These are phyloP conservation scores for Jatropha curcas DNA, from an alignment of 345 rosid genomes.

Conservation along the genomic window DNA sequence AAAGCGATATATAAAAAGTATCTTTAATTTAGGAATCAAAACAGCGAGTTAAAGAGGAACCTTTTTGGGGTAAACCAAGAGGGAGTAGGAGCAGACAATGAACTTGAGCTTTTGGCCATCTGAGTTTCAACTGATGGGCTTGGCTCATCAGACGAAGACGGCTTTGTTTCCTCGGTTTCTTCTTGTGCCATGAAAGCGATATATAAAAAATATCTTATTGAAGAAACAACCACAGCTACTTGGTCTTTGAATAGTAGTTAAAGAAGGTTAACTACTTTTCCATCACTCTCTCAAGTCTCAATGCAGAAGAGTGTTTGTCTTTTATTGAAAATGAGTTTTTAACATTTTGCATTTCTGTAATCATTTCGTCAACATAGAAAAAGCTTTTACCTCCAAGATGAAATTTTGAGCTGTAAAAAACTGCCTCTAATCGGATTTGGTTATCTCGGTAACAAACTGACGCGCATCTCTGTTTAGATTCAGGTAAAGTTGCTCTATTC, in stretches of 20 bases:
- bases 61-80: constrained; percentile 85
- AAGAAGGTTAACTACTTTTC: neutral
- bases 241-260: neutral
- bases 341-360: no score
- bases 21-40: neutral
- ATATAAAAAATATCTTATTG: neutral
- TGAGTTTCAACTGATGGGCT: constrained; percentile 27
- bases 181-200: constrained; percentile 2
- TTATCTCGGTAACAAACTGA: no score
- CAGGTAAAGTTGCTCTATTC: no score
- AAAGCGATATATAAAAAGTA: no score
- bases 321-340: no score
- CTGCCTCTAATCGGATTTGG: no score
- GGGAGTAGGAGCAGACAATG: constrained; percentile 42
- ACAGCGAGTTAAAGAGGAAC: constrained; percentile 34
- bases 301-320: no score
- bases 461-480: no score
- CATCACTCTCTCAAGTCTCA: no score
- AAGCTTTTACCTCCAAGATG: no score
- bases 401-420: no score
- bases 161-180: neutral
- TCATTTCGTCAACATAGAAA: no score
- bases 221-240: neutral
- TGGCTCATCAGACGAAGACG: neutral
- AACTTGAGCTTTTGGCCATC: constrained; percentile 34